Evolutionary conservation across 768 basidiomycete genomes (phyloP).

Genomic region (Naganishia onofrii): DNA sequence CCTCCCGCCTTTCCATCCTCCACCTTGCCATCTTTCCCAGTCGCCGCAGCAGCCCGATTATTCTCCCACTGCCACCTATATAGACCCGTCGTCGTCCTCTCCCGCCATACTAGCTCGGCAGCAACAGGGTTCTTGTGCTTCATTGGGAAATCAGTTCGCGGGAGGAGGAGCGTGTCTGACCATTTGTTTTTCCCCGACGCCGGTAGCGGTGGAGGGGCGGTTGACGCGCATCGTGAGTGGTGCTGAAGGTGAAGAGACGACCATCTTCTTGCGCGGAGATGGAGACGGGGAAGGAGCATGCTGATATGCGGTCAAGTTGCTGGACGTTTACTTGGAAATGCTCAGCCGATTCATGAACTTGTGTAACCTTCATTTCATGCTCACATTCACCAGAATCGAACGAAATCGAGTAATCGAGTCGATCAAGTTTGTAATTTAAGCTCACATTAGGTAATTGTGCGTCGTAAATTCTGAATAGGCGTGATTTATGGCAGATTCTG

Average conservation of each 20-base stretch:
- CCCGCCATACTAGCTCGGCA: conserved; percentile 62
- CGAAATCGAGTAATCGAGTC: too few species aligned
- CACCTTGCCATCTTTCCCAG: too few species aligned
- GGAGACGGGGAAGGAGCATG: not conserved
- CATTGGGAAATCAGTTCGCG: conserved; percentile 75
- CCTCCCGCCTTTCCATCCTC: too few species aligned
- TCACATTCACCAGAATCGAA: too few species aligned
- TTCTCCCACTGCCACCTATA: conserved; percentile 66
- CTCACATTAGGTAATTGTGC: too few species aligned
- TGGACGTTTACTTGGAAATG: too few species aligned
- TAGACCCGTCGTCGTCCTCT: conserved; percentile 67
- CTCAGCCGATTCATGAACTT: too few species aligned
- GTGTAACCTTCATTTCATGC: too few species aligned
- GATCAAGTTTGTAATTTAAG: too few species aligned
- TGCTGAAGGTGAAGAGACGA: not conserved
- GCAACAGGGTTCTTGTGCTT: conserved; percentile 64
- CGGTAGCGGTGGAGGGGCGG: not conserved
- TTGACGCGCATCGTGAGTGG: not conserved
- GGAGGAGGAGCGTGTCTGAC: conserved; percentile 69
- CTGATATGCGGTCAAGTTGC: not conserved
- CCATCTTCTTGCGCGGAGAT: not conserved
- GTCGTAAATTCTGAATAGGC: too few species aligned
- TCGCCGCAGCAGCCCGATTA: conserved; percentile 39
- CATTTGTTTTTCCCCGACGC: conserved; percentile 12
- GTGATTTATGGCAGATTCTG: too few species aligned